phyloP scores from a whole-genome alignment of 495 filamentous ascomycete genomes.

The Aspergillus indologenus region DNA sequence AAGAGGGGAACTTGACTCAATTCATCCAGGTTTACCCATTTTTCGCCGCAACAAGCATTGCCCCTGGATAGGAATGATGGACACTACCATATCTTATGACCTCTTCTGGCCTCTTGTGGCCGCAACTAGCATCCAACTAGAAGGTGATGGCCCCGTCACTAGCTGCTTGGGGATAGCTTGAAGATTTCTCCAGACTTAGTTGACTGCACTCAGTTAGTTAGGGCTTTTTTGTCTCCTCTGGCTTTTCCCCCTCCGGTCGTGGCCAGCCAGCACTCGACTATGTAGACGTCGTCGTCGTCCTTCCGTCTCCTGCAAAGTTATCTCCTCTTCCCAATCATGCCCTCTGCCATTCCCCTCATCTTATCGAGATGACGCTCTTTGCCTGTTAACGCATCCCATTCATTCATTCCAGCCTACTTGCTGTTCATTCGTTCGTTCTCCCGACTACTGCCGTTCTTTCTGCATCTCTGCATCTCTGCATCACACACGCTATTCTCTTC shows the following conservation, averaged over 20 bases:
- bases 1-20: no score
- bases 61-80: background rate
- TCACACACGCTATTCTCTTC: background rate
- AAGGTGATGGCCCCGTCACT: background rate
- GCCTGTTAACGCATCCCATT: background rate
- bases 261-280: background rate
- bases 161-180: background rate
- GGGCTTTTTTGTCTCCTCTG: no score
- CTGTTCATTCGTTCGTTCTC: background rate
- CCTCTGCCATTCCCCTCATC: background rate
- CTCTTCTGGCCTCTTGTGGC: background rate
- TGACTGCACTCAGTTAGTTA: background rate
- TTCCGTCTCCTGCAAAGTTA: background rate
- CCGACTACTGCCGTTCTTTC: slow-evolving; percentile 8
- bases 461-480: no score
- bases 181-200: background rate
- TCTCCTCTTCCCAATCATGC: background rate
- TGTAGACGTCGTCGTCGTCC: background rate
- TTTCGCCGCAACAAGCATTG: background rate
- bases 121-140: background rate
- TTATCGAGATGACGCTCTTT: background rate
- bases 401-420: background rate
- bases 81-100: background rate
- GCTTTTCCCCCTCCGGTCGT: background rate
- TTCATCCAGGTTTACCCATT: background rate